These are phyloP conservation scores for Lasiodiplodia theobromae DNA, from an alignment of 2,329 filamentous ascomycete species.

Conservation along the genomic window DNA sequence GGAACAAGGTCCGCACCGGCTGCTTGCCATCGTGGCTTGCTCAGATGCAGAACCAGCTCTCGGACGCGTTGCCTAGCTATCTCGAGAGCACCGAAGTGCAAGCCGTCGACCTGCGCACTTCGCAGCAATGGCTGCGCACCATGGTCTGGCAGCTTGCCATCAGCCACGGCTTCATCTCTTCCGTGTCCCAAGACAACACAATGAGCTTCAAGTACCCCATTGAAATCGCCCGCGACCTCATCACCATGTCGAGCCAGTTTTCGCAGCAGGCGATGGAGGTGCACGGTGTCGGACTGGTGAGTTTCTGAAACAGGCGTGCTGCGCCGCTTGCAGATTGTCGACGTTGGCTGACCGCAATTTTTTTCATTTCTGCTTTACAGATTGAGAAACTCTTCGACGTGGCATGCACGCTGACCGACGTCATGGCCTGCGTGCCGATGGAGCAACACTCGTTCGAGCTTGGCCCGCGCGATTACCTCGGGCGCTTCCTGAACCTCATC, in stretches of 20 bases:
- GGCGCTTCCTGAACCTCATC: constrained; percentile 70
- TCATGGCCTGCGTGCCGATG: constrained; percentile 69
- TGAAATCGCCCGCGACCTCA: constrained; percentile 66
- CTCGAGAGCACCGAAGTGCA: constrained; percentile 69
- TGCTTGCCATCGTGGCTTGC: constrained; percentile 56
- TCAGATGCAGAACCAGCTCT: constrained; percentile 58
- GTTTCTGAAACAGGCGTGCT: constrained; percentile 40
- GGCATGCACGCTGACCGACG: constrained; percentile 74
- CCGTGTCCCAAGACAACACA: constrained; percentile 63
- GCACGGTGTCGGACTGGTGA: constrained; percentile 74
- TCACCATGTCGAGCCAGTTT: constrained; percentile 72
- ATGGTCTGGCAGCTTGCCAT: constrained; percentile 78
- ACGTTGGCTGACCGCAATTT: constrained; percentile 19
- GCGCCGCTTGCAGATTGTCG: constrained; percentile 5
- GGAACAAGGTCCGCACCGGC: constrained; percentile 65
- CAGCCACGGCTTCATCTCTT: constrained; percentile 69
- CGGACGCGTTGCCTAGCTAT: constrained; percentile 62
- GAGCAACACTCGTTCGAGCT: constrained; percentile 64
- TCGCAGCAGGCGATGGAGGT: constrained; percentile 76
- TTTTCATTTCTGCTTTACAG: constrained; percentile 45
- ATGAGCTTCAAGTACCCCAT: constrained; percentile 69
- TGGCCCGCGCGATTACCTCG: constrained; percentile 76
- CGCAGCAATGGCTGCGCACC: constrained; percentile 73
- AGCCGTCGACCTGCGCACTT: constrained; percentile 72
- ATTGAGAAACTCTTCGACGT: constrained; percentile 84